Evolutionary conservation across 2,329 filamentous ascomycete genomes (phyloP), one percentile per base, ranked within the genome.

Genomic region (Monilinia fructigena): DNA sequence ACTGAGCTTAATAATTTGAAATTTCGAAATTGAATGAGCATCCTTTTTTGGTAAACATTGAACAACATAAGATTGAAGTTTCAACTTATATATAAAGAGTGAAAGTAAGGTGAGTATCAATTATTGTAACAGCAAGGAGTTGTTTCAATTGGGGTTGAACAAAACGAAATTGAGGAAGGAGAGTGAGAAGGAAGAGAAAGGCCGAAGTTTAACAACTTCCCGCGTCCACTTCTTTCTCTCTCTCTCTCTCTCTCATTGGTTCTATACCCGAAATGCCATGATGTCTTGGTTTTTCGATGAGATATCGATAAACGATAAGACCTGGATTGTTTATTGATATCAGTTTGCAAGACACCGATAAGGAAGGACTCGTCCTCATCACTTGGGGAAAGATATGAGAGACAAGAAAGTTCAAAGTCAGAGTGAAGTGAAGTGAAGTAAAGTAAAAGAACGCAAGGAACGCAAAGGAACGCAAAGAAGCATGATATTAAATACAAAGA

Each of bases 251-350:
- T 42, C 40, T 35, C 2, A 60, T 60, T 60, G 56, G 56, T 48
- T 38, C 3, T 12, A 38, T 35, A 38, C 2, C 53, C 31, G 28
- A 50, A 50, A 48, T 5, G 12, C 20, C 20, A 12, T 10, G 56
- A 59, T 59, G n/a, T 26, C 35, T 14, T 40, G 14, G 31, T 40
- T 40, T 40, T 42, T 16, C 14, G 4, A 42, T 42, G 12, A 45
- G 56, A 59, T 59, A 60, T 60, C 58, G 58, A 60, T 60, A 60
- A 60, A 2, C 14, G 58, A 60, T 60, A 60, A 60, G 58, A 50
- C 58, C 50, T 60, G 48, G 26, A 4, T 28, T 20, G 31, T 35
- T 35, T 35, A 35, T 35, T 35, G 31, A 35, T 35, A 35, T 35
- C 31, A 35, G 31, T 7, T 35, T 5, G 5, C 31, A 35, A 35